phyloP scores from a whole-genome alignment of 2,329 filamentous ascomycete species.

The Claviceps quebecensis region DNA sequence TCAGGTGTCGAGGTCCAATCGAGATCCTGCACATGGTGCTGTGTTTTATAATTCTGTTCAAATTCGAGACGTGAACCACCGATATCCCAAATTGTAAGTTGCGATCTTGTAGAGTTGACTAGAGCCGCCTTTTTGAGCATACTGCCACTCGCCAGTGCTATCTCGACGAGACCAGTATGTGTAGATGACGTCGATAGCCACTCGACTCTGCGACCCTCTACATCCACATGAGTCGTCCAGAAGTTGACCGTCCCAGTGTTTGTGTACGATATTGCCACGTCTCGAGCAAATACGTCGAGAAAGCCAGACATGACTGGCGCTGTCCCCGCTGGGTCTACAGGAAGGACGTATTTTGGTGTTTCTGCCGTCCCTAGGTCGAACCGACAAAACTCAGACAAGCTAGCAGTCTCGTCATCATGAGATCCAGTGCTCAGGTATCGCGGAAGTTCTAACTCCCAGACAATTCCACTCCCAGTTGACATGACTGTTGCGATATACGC shows the following conservation, averaged over 20 bases:
- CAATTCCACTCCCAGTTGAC: conserved; percentile 62
- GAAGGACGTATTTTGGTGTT: conserved; percentile 54
- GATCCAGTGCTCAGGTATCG: conserved; percentile 20
- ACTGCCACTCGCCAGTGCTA: conserved; percentile 70
- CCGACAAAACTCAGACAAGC: conserved; percentile 51
- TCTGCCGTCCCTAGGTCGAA: conserved; percentile 52
- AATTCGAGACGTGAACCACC: conserved; percentile 70
- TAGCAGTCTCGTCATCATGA: conserved; percentile 11
- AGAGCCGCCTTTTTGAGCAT: conserved; percentile 77
- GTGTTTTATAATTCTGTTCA: conserved; percentile 56
- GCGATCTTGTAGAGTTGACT: conserved; percentile 58
- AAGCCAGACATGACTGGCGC: conserved; percentile 59
- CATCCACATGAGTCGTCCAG: conserved; percentile 68
- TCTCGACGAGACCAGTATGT: conserved; percentile 60
- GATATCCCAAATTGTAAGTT: conserved; percentile 84
- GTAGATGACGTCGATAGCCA: conserved; percentile 75
- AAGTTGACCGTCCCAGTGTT: conserved; percentile 60
- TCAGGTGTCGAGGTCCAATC: conserved; percentile 92
- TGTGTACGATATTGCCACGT: conserved; percentile 78
- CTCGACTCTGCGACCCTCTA: conserved; percentile 45
- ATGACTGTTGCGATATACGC: conserved; percentile 72
- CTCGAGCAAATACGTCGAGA: conserved; percentile 72
- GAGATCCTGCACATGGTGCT: conserved; percentile 69
- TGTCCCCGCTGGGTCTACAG: conserved; percentile 75
- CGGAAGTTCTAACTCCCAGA: conserved; percentile 64